Percentiles rank a stretch among this genome's conserved stretches.
Evolutionary conservation across 2,329 filamentous ascomycete species (phyloP).

Genomic region (Colletotrichum navitas): DNA sequence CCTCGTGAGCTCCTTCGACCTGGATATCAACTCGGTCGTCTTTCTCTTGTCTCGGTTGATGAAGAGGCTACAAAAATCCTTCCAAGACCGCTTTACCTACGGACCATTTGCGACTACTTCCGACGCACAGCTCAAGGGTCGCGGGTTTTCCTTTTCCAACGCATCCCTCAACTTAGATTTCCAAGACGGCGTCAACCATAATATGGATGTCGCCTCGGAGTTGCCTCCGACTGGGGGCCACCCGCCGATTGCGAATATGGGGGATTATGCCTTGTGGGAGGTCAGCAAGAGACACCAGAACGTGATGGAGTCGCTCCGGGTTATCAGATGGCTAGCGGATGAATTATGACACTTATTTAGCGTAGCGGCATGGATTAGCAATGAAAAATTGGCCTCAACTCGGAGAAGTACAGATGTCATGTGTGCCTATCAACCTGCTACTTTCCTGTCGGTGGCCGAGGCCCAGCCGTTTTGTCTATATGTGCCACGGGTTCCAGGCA

Average conservation of each 20-base stretch:
- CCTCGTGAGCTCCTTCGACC: constrained; percentile 29
- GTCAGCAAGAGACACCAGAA: constrained; percentile 30
- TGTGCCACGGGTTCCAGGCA: background rate
- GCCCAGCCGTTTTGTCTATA: too few species aligned
- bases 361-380: background rate
- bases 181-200: constrained; percentile 32
- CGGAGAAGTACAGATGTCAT: background rate
- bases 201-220: constrained; percentile 19
- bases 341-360: constrained; percentile 30
- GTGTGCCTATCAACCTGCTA: background rate
- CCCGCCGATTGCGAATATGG: constrained; percentile 29
- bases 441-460: too few species aligned
- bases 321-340: constrained; percentile 37
- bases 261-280: constrained; percentile 24
- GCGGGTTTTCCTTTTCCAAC: background rate
- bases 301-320: constrained; percentile 37
- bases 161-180: constrained; percentile 23
- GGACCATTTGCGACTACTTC: background rate
- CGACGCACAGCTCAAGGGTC: background rate
- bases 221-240: background rate
- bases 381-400: background rate
- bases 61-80: constrained; percentile 36
- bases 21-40: constrained; percentile 35
- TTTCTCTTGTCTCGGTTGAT: constrained; percentile 34
- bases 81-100: constrained; percentile 20